Conservation (phyloP, 257 asterid genomes). For the Nicotiana tabacum region DNA sequence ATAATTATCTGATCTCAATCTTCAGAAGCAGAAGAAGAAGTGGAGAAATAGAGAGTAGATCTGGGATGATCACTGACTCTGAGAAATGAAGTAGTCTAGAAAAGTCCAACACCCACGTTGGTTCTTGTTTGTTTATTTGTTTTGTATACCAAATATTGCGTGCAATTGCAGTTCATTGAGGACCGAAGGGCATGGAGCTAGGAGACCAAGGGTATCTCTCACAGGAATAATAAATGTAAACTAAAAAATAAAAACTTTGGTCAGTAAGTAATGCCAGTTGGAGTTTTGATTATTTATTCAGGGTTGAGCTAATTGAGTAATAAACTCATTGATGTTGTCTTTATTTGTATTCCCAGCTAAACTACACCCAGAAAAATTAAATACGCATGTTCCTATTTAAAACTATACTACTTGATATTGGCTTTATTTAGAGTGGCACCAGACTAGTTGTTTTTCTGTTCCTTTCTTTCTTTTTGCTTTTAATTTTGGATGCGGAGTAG, state of each 20-base stretch:
- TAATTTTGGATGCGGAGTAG: too few species aligned
- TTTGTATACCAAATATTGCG: constrained; percentile 9
- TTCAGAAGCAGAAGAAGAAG: neutral
- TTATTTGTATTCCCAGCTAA: neutral
- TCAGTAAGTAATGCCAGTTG: neutral
- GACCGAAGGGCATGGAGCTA: neutral
- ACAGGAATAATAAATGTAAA: neutral
- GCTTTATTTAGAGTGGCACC: neutral
- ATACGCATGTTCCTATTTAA: neutral
- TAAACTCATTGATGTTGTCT: neutral
- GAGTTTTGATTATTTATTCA: neutral
- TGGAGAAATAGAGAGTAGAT: constrained; percentile 1
- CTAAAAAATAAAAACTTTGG: neutral
- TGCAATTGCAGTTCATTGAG: constrained; percentile 19
- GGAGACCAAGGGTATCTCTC: constrained; percentile 8
- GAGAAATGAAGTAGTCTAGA: constrained; percentile 6
- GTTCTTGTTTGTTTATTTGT: constrained; percentile 17
- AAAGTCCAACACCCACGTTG: constrained; percentile 26
- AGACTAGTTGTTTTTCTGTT: too few species aligned
- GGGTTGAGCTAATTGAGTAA: neutral
- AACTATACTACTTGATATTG: neutral
- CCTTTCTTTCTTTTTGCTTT: too few species aligned
- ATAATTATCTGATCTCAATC: neutral
- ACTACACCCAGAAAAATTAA: neutral
- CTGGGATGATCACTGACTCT: neutral